Evolutionary conservation across 768 basidiomycete species (phyloP).

Genomic region (Pulveroboletus ravenelii): DNA sequence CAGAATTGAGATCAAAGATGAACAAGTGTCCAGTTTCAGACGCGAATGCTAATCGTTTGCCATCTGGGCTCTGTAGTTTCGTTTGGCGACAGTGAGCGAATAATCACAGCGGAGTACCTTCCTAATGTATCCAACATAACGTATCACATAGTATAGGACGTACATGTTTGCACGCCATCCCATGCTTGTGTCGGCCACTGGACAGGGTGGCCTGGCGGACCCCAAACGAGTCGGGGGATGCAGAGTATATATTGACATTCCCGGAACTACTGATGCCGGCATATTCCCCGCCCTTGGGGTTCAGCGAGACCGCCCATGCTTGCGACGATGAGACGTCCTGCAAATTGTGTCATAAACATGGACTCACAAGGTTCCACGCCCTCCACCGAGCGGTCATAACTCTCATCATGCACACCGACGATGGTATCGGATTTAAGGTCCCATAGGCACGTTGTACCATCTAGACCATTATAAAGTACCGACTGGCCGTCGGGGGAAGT

Average conservation of each 20-base stretch:
- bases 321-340: not conserved
- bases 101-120: not conserved
- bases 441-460: constrained; percentile 76
- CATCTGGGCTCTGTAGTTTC: constrained; percentile 74
- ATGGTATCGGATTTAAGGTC: constrained; percentile 61
- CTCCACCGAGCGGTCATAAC: constrained; percentile 56
- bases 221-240: constrained; percentile 62
- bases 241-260: constrained; percentile 69
- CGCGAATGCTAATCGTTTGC: constrained; percentile 73
- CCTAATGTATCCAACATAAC: not conserved
- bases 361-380: constrained; percentile 66
- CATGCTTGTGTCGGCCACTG: constrained; percentile 71
- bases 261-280: constrained; percentile 71
- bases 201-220: constrained; percentile 51
- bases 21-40: constrained; percentile 84
- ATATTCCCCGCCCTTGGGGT: constrained; percentile 69
- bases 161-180: constrained; percentile 71
- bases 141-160: constrained; percentile 23
- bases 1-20: constrained; percentile 75
- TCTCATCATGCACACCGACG: constrained; percentile 70
- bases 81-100: not conserved
- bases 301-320: constrained; percentile 85
- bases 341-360: not conserved
- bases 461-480: constrained; percentile 77
- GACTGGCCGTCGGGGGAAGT: constrained; percentile 58